Evolutionary conservation across 768 basidiomycete species (phyloP), one percentile per base, ranked within the genome.

Genomic region (Grammothele lineata): DNA sequence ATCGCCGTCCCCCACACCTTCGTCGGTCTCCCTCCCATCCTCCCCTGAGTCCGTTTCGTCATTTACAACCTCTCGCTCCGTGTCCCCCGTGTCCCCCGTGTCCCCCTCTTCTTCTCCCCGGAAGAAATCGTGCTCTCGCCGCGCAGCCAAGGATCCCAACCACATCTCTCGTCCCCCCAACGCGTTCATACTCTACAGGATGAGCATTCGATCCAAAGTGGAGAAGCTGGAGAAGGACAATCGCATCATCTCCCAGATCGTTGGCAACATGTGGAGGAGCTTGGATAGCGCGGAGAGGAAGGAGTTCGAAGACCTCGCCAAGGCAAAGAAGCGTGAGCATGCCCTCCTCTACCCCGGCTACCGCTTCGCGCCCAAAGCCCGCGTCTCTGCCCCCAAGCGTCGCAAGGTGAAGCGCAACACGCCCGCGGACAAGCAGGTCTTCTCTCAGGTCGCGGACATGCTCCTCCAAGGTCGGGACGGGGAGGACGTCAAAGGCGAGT

Each of bases 251-350:
- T 87, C 83, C 15, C 83, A 84, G 57, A 76, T 85, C 40, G 85
- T 87, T 0, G 83, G 78, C 0, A 78, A 81, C 43, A 79, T 84
- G 33, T 93, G 91, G 91, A 74, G 71, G 27, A 68, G 73, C 47
- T 70, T 89, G 5, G 53, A 75, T 0, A 38, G 55, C 0, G 69
- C 71, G 33, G 76, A 78, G 46, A 76, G 66, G 53, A 60, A 71
- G 11, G 63, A 61, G 44, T 87, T 72, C 69, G 71, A 75, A 54
- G 56, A 61, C 7, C 67, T 75, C 1, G 73, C 72, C n/a, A 57
- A 65, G 48, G 81, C 81, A 67, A 74, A 76, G 50, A 70, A 68
- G 39, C 72, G 76, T 48, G 85, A 86, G n/a, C n/a, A n/a, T n/a
- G n/a, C 48, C 71, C 3, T 14, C n/a, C 58, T 65, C 42, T 69